Evolutionary conservation across 2,329 filamentous ascomycete genomes (phyloP).

Genomic region (Alternaria brassicicola): DNA sequence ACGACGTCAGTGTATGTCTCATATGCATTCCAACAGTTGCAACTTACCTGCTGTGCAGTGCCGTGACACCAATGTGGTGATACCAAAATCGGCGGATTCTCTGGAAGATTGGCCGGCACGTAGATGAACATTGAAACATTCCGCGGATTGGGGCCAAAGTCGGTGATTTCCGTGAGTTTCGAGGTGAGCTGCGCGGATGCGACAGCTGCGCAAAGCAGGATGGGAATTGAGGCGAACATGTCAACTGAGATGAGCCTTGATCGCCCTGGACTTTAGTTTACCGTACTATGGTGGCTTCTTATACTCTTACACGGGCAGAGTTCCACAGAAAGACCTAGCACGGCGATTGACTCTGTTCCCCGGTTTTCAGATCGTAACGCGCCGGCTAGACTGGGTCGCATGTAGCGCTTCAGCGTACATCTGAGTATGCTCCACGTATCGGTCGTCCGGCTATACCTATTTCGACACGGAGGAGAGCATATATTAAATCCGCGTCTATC

Average conservation of each 20-base stretch:
- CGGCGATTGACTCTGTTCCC: constrained; percentile 5
- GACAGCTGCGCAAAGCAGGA: constrained; percentile 21
- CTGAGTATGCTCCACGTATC: not conserved
- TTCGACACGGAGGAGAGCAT: constrained; percentile 5
- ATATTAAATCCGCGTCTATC: constrained; percentile 59
- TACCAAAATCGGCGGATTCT: constrained; percentile 41
- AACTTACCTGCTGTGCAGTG: not conserved
- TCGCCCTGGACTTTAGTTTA: not conserved
- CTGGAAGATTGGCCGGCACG: constrained; percentile 36
- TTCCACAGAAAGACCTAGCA: not conserved
- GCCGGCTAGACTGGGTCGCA: constrained; percentile 1
- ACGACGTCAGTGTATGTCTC: not conserved
- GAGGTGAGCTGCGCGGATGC: constrained; percentile 35
- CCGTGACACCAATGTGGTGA: constrained; percentile 45
- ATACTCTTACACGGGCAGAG: not conserved
- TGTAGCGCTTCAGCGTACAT: not conserved
- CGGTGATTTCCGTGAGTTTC: constrained; percentile 32
- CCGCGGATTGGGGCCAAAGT: constrained; percentile 43
- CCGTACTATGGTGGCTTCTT: not conserved
- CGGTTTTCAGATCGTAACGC: not conserved
- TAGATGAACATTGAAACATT: constrained; percentile 45
- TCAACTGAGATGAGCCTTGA: not conserved
- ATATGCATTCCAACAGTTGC: not conserved
- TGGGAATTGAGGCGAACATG: constrained; percentile 3
- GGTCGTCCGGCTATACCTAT: not conserved